Base-by-base conservation (phyloP, 345 rosid genomes). In the Cardamine resedifolia region DNA sequence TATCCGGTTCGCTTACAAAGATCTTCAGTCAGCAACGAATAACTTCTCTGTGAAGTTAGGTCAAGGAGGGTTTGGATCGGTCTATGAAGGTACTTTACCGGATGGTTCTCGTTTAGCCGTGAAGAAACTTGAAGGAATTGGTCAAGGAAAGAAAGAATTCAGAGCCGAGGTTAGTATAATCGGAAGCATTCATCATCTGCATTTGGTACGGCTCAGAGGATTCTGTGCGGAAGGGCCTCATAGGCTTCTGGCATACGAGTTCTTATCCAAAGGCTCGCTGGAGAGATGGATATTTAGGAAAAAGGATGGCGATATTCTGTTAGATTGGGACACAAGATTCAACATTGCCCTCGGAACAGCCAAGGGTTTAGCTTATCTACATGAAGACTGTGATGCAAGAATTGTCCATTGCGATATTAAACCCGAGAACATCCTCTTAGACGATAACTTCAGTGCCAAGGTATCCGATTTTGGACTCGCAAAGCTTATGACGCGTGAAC, bases 401-500 rank as follows among this genome's bases (percentile, higher is more conserved):
- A 89, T 94, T 28, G 74, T 94, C 20, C 98, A 93, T 27, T 91
- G 98, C 15, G 98, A 94, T 73, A 91, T 94, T 55, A 94, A 94
- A 75, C 98, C 98, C 0, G 97, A 94, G 73, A 94, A 91, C 66
- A 95, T 91, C 39, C 92, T 94, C 16, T 83, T 90, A 26, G 98
- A 91, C 51, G 92, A 81, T 41, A 79, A 85, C 58, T 94, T 83
- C 81, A 81, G 69, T 8, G 97, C 97, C 56, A 91, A 94, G 78
- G 98, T 94, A 73, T 94, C 97, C 0, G 98, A 94, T 82, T 94
- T 91, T 11, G 97, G 98, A 52, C 71, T 94, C 24, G 98, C 98
- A 1, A 94, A 94, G 83, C 82, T 89, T 20, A 94, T 94, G 97
- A 88, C 81, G 24, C 83, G 97, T 5, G 97, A 94, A 80, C 96